Conservation (phyloP, 2,329 filamentous ascomycete genomes). For the Fusarium sp. region DNA sequence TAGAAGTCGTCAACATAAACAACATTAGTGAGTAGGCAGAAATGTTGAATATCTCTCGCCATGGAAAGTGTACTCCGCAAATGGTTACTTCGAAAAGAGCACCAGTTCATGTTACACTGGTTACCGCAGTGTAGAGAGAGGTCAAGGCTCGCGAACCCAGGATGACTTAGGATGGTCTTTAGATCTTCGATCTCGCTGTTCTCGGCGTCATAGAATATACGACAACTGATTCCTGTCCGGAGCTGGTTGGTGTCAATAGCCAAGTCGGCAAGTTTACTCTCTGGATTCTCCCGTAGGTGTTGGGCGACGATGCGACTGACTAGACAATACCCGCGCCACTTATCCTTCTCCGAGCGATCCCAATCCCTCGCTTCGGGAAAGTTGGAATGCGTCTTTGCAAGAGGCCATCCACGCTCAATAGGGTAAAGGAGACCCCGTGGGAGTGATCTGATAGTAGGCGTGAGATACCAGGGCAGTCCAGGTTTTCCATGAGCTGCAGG, state of each 20-base stretch:
- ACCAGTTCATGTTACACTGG: not conserved
- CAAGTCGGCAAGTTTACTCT: constrained; percentile 45
- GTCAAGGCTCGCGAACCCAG: constrained; percentile 17
- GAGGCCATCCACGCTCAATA: constrained; percentile 44
- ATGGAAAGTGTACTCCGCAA: not conserved
- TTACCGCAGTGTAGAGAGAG: not conserved
- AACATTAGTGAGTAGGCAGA: not conserved
- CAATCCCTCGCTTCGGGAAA: not conserved
- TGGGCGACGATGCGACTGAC: constrained; percentile 41
- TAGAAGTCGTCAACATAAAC: not conserved
- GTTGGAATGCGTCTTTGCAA: not conserved
- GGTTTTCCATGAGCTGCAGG: constrained; percentile 50
- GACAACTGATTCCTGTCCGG: constrained; percentile 43
- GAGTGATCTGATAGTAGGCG: constrained; percentile 19
- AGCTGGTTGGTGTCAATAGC: constrained; percentile 46
- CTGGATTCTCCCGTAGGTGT: constrained; percentile 12
- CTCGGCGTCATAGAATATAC: constrained; percentile 6
- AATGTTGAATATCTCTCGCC: not conserved
- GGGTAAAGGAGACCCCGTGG: constrained; percentile 50
- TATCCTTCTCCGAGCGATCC: constrained; percentile 5
- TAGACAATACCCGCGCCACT: constrained; percentile 45
- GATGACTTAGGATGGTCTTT: not conserved
- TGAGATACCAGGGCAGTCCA: constrained; percentile 51
- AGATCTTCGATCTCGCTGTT: constrained; percentile 6
- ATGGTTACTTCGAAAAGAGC: constrained; percentile 5